These are phyloP conservation scores for Candida vartiovaarae DNA, from an alignment of 805 yeast genomes.

Conservation along the genomic window DNA sequence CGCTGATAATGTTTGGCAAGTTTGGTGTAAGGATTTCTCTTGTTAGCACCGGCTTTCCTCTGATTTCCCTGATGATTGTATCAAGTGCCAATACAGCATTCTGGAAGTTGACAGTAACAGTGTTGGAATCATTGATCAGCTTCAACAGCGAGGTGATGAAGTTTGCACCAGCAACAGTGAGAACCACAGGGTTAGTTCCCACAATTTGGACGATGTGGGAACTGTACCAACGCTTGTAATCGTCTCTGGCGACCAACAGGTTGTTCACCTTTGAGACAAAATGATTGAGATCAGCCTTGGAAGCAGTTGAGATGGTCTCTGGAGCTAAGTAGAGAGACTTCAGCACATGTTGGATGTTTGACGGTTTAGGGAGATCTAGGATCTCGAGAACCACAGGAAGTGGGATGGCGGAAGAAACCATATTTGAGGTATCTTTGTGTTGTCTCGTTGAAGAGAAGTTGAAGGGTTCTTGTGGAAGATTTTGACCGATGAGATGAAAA, in stretches of 20 bases:
- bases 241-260: conserved; percentile 29
- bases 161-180: conserved; percentile 30
- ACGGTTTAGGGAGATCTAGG: conserved; percentile 16
- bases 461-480: too few species aligned
- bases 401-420: conserved; percentile 21
- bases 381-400: conserved; percentile 15
- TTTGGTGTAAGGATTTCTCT: conserved; percentile 81
- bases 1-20: conserved; percentile 52
- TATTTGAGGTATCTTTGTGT: neutral
- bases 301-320: conserved; percentile 32
- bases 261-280: conserved; percentile 31
- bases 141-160: conserved; percentile 32
- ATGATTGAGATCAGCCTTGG: conserved; percentile 44
- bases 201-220: conserved; percentile 25
- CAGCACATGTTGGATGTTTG: conserved; percentile 15
- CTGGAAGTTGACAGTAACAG: conserved; percentile 24
- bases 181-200: conserved; percentile 19
- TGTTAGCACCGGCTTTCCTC: conserved; percentile 78
- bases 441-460: neutral
- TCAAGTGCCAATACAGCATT: conserved; percentile 26
- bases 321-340: conserved; percentile 17
- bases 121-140: conserved; percentile 26
- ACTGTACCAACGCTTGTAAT: conserved; percentile 30
- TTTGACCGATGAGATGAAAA: neutral
- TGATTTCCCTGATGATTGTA: conserved; percentile 35